These are phyloP conservation scores for Diaporthe eres DNA, from an alignment of 2,329 filamentous ascomycete species.

Conservation along the genomic window DNA sequence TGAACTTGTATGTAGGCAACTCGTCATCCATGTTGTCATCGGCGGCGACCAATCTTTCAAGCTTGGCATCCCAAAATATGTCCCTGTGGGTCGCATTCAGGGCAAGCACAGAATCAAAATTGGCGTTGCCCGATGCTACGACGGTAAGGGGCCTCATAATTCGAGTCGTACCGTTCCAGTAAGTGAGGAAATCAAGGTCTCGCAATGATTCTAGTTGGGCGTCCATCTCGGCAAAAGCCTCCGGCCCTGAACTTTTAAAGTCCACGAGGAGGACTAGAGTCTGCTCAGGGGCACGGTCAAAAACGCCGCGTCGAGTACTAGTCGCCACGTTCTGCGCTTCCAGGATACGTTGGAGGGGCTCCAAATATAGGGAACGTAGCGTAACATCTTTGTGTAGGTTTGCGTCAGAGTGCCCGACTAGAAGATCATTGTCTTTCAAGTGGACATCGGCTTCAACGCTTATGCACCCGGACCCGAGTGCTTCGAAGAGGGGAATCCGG, in stretches of 20 bases:
- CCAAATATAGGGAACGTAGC: conserved; percentile 16
- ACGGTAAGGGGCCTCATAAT: conserved; percentile 15
- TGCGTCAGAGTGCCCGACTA: conserved; percentile 12
- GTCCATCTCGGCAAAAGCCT: background rate
- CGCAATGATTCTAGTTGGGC: conserved; percentile 19
- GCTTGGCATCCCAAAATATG: conserved; percentile 26
- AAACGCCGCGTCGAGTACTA: conserved; percentile 12
- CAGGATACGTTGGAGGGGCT: conserved; percentile 12
- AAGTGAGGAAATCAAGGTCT: conserved; percentile 19
- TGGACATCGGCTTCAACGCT: conserved; percentile 31
- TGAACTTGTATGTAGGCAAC: conserved; percentile 14
- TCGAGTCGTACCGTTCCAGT: conserved; percentile 23
- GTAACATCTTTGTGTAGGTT: conserved; percentile 8
- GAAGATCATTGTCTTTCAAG: conserved; percentile 25
- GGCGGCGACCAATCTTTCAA: background rate
- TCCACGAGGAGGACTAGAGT: conserved; percentile 30
- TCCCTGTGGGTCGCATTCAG: conserved; percentile 23
- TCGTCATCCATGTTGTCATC: background rate
- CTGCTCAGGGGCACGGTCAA: background rate
- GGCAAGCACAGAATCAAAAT: conserved; percentile 26
- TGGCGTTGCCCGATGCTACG: conserved; percentile 19
- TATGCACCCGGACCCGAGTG: conserved; percentile 26
- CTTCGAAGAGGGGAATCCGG: conserved; percentile 22
- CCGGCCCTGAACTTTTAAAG: conserved; percentile 18
- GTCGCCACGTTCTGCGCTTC: conserved; percentile 1